Base-by-base conservation (phyloP, 306 rosid species). In the Notholithocarpus densiflorus region DNA sequence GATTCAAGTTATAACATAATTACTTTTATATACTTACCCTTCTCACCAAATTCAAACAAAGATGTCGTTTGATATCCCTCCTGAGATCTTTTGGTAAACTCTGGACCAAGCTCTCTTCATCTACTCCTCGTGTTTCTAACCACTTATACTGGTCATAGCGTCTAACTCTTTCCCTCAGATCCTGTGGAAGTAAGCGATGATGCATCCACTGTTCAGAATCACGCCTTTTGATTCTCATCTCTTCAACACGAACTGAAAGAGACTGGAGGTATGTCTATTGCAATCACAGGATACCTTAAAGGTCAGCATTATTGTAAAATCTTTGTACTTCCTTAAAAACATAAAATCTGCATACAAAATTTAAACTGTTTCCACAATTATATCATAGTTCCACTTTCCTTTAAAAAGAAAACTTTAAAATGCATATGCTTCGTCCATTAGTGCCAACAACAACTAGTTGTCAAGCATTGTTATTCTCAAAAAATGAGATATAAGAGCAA, bases 41-140 rank as follows among this genome's bases (percentile, higher is more conserved):
- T 91, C 92, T 89, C 45, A 95, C 98, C 81, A 95, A 88, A 87
- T 89, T 88, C 76, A 88, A 75, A 81, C 89, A 88, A 34, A 88
- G 88, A 81, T 88, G 89, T 0, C 92, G 83, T 84, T 88, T 88
- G 29, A 88, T 88, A 76, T 88, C 92, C 34, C 88, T 79, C 62
- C 89, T 81, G 48, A 88, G 88, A 84, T 88, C 92, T 72, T 88
- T 88, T 2, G 92, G 92, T 32, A 88, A 81, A 66, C 80, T 83
- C 34, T 75, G 86, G 68, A 86, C 89, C 62, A 88, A 79, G 82
- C 78, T 79, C 52, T 88, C 88, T 82, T 88, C 92, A n/a, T 88
- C 89, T 1, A 88, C 89, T 19, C 92, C 92, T 2, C 92, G 82
- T 27, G 88, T 86, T 77, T 88, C 92, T 27, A 88, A 72, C 92